Evolutionary conservation across 2,329 filamentous ascomycete genomes (phyloP).

Genomic region (Penicillium sp.): DNA sequence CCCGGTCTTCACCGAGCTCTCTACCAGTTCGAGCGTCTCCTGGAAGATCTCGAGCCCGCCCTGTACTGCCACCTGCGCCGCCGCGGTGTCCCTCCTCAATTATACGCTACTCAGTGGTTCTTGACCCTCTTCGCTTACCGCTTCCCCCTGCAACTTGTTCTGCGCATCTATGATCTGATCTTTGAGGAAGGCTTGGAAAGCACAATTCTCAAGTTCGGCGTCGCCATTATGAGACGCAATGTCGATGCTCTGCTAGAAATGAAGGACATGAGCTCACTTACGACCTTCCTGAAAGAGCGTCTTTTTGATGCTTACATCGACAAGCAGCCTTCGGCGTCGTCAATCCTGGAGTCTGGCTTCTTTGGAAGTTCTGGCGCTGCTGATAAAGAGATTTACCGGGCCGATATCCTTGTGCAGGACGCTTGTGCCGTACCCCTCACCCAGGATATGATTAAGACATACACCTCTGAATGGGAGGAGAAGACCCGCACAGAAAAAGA

Average conservation of each 20-base stretch:
- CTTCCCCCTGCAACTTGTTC: constrained; percentile 91
- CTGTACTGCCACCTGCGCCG: constrained; percentile 92
- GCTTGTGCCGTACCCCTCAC: constrained; percentile 85
- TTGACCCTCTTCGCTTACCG: constrained; percentile 97
- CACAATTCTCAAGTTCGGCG: constrained; percentile 89
- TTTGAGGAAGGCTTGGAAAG: constrained; percentile 83
- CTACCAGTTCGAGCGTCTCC: constrained; percentile 89
- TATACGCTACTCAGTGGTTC: constrained; percentile 99
- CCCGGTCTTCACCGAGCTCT: constrained; percentile 88
- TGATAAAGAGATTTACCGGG: constrained; percentile 94
- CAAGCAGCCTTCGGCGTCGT: constrained; percentile 84
- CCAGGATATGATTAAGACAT: constrained; percentile 74
- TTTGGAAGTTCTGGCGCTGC: constrained; percentile 86
- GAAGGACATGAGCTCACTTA: constrained; percentile 87
- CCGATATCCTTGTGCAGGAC: constrained; percentile 88
- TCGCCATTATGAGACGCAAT: constrained; percentile 96
- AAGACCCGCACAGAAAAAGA: constrained; percentile 79
- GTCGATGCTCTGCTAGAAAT: constrained; percentile 72
- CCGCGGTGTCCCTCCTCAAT: constrained; percentile 79
- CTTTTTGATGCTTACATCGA: constrained; percentile 98
- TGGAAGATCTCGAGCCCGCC: constrained; percentile 92
- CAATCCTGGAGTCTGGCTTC: constrained; percentile 92
- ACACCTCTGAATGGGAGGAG: constrained; percentile 88
- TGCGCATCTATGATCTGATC: constrained; percentile 94
- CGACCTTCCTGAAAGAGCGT: constrained; percentile 86